A percentile compares a stretch with the other conserved stretches of the same genome.
These are phyloP conservation scores for Vitis amurensis DNA, from an alignment of 164 flowering plant species.

Conservation along the genomic window DNA sequence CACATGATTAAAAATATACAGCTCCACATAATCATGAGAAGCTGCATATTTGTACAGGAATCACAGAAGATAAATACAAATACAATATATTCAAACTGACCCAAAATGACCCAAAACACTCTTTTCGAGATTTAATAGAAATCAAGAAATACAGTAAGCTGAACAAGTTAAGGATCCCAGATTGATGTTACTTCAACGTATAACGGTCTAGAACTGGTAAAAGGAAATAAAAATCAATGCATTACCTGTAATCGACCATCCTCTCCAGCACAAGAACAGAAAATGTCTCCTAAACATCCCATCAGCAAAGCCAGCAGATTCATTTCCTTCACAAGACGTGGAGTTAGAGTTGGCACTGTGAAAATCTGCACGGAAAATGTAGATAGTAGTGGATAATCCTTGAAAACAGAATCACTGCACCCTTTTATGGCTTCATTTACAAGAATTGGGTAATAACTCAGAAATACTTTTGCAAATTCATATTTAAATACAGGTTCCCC, in stretches of 20 bases:
- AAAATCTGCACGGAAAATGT: slow-evolving; percentile 88
- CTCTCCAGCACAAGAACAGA: slow-evolving; percentile 63
- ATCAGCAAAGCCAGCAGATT: slow-evolving; percentile 62
- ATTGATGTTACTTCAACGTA: no score
- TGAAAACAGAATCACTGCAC: slow-evolving; percentile 34
- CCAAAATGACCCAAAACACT: no score
- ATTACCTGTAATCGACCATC: slow-evolving; percentile 78
- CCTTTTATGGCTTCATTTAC: slow-evolving; percentile 58
- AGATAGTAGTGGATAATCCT: slow-evolving; percentile 57
- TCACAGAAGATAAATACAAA: no score
- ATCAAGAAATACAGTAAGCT: no score
- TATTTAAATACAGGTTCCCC: slow-evolving; percentile 89
- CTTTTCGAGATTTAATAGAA: no score
- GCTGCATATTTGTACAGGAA: no score
- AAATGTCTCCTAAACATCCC: slow-evolving; percentile 72
- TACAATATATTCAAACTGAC: no score
- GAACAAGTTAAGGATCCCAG: no score
- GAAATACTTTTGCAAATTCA: slow-evolving; percentile 81
- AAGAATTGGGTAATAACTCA: slow-evolving; percentile 66
- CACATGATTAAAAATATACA: no score
- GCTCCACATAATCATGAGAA: no score
- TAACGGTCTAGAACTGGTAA: background rate
- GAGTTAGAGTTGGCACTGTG: slow-evolving; percentile 89
- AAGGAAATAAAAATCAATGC: background rate
- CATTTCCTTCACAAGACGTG: slow-evolving; percentile 80